Conservation (phyloP, 1,284 basidiomycete genomes). For the Stygiomarasmius scandens region DNA sequence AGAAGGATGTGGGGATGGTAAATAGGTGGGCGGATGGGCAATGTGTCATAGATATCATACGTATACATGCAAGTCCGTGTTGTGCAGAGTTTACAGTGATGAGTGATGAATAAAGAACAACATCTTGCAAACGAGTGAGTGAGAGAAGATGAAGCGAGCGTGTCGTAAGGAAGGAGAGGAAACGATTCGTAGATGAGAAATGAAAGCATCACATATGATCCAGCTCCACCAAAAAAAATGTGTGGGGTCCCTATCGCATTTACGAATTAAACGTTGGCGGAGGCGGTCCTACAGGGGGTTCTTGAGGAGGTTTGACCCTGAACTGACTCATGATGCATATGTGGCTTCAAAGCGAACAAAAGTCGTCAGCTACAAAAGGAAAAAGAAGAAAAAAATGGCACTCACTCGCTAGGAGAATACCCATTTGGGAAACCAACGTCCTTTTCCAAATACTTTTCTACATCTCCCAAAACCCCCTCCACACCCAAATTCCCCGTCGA, state of each 20-base stretch:
- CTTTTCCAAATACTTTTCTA: slow-evolving; percentile 86
- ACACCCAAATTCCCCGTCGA: slow-evolving; percentile 79
- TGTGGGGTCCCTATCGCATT: neutral
- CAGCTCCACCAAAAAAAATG: too few relatives aligned
- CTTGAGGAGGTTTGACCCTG: slow-evolving; percentile 68
- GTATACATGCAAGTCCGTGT: too few relatives aligned
- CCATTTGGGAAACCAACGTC: slow-evolving; percentile 97
- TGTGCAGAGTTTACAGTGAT: too few relatives aligned
- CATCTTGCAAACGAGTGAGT: too few relatives aligned
- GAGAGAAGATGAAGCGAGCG: too few relatives aligned
- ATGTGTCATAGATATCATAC: too few relatives aligned
- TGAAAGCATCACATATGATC: too few relatives aligned
- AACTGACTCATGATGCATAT: slow-evolving; percentile 70
- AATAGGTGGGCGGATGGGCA: too few relatives aligned
- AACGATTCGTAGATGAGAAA: too few relatives aligned
- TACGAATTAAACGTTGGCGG: slow-evolving; percentile 11
- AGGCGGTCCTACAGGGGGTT: slow-evolving; percentile 15
- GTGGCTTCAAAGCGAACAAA: slow-evolving; percentile 45
- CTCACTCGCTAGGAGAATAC: slow-evolving; percentile 94
- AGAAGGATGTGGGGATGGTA: too few relatives aligned
- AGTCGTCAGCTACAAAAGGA: slow-evolving; percentile 10
- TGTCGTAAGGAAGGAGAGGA: too few relatives aligned
- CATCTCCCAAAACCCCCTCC: slow-evolving; percentile 86
- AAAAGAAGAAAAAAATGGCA: slow-evolving; percentile 28
- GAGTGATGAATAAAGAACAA: too few relatives aligned